Conservation (phyloP, 2,329 filamentous ascomycete genomes). For the Huntiella omanensis region DNA sequence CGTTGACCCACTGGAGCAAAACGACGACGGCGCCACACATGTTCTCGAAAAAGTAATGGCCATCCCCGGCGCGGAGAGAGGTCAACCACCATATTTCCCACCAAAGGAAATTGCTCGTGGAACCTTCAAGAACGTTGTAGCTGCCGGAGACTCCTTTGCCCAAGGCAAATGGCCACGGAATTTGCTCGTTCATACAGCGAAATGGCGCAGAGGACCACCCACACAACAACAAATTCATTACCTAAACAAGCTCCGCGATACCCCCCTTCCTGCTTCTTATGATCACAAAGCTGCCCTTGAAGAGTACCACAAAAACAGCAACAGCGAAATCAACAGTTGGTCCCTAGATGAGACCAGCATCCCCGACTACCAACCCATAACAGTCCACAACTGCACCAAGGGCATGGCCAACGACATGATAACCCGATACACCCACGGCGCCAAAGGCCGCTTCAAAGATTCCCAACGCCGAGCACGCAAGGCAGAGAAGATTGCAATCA, state of each 20-base stretch:
- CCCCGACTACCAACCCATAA: constrained; percentile 26
- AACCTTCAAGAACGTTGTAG: constrained; percentile 57
- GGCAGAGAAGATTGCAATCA: constrained; percentile 22
- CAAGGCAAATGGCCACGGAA: constrained; percentile 40
- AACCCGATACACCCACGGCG: constrained; percentile 74
- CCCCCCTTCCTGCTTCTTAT: constrained; percentile 15
- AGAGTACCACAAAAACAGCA: neutral
- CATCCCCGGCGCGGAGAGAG: constrained; percentile 17
- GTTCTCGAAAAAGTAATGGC: constrained; percentile 10
- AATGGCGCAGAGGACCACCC: constrained; percentile 53
- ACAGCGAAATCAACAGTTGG: too few species aligned
- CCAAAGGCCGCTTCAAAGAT: constrained; percentile 40
- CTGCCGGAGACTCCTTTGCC: constrained; percentile 71
- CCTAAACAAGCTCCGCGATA: constrained; percentile 44
- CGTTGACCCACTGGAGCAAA: too few species aligned
- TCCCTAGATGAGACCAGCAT: too few species aligned
- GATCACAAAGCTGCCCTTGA: constrained; percentile 24
- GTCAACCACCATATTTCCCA: constrained; percentile 35
- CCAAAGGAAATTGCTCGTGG: constrained; percentile 47
- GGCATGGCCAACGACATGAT: constrained; percentile 81
- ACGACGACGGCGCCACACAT: neutral
- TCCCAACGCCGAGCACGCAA: constrained; percentile 34
- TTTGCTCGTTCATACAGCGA: constrained; percentile 46
- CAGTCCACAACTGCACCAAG: constrained; percentile 43
- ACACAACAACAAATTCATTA: constrained; percentile 47